Conservation (phyloP, 805 yeast genomes). For the Nakazawaea ambrosiae region DNA sequence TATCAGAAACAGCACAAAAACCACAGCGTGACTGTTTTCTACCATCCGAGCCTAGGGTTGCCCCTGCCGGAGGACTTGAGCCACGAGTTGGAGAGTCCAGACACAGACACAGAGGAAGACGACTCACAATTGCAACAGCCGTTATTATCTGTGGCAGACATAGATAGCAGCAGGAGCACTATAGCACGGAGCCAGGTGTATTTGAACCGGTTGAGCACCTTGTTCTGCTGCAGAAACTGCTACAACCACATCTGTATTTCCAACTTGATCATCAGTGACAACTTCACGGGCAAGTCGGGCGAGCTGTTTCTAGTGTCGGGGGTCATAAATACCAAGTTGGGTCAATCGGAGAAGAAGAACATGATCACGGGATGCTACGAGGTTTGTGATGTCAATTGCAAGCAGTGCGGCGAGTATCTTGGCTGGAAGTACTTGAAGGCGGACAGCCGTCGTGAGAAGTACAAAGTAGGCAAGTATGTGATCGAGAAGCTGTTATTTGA, state of each 20-base stretch:
- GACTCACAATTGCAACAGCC: neutral
- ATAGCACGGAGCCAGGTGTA: constrained; percentile 1
- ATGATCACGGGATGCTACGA: constrained; percentile 58
- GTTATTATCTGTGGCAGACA: neutral
- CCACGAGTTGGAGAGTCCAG: constrained; percentile 9
- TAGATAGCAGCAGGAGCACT: constrained; percentile 2
- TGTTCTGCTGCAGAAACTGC: constrained; percentile 20
- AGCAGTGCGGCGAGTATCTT: constrained; percentile 42
- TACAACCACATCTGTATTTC: constrained; percentile 23
- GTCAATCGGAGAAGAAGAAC: constrained; percentile 15
- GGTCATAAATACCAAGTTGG: constrained; percentile 26
- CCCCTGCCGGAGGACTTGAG: neutral
- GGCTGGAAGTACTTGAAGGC: constrained; percentile 63
- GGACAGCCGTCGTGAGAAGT: constrained; percentile 35
- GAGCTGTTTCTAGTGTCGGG: constrained; percentile 46
- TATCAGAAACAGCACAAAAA: constrained; percentile 14
- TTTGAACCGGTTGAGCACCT: constrained; percentile 1
- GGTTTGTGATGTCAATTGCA: constrained; percentile 52
- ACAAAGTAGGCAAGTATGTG: constrained; percentile 57
- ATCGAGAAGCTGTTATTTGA: constrained; percentile 28
- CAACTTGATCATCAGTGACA: constrained; percentile 21
- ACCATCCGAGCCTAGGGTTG: constrained; percentile 8
- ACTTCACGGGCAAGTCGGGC: constrained; percentile 51
- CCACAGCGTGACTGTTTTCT: constrained; percentile 6
- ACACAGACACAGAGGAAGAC: constrained; percentile 10